Conservation (phyloP, 164 flowering plant genomes). For the Macadamia tetraphylla region DNA sequence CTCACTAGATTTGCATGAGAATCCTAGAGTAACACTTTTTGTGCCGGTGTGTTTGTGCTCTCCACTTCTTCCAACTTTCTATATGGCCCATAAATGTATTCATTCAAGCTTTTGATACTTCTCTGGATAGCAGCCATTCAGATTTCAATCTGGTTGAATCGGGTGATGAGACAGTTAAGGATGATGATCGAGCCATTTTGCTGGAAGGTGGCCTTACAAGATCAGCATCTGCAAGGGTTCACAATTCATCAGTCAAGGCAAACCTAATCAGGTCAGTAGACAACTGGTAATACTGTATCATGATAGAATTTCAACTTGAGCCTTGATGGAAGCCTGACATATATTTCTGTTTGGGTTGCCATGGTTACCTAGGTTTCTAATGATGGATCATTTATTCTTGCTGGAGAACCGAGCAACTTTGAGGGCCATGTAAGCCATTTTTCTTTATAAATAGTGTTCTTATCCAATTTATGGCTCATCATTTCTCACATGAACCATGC, state of each 20-base stretch:
- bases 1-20: no score
- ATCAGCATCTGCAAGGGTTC: constrained; percentile 64
- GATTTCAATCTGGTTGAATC: constrained; percentile 78
- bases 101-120: background rate
- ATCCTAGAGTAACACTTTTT: no score
- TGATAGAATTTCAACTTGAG: background rate
- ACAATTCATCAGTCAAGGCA: constrained; percentile 54
- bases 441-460: background rate
- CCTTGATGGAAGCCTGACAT: constrained; percentile 3
- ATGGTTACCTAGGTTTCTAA: constrained; percentile 52
- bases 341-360: background rate
- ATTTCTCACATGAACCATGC: background rate
- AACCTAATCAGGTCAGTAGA: constrained; percentile 61
- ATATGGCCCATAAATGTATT: no score
- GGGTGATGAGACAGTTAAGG: constrained; percentile 58
- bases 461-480: no score
- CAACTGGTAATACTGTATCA: background rate
- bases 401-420: constrained; percentile 72
- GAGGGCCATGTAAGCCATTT: constrained; percentile 69
- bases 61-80: no score
- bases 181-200: constrained; percentile 80
- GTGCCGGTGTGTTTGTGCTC: no score
- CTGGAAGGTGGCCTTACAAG: constrained; percentile 89
- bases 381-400: constrained; percentile 84
- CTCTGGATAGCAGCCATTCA: constrained; percentile 61